Evolutionary conservation across 805 yeast genomes (phyloP), one percentile per base, ranked within the genome.

Genomic region (Schizosaccharomyces lindneri): DNA sequence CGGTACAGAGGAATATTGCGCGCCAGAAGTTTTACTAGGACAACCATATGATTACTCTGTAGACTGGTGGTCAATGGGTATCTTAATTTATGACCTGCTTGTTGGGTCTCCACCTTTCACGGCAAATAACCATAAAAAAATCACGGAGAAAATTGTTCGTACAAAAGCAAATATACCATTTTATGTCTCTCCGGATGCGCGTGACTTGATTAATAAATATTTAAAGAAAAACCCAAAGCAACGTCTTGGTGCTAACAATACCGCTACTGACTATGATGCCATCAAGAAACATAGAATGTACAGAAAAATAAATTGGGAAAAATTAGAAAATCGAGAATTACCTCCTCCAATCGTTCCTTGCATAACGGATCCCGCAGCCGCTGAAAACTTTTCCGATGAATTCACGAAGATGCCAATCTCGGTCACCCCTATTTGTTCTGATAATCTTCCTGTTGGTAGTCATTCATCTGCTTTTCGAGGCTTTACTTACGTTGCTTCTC

Each of bases 61-160:
- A 60, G 96, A 87, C 70, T 87, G 95, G 85, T 87, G 95, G 87
- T 86, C 95, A 0, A 72, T 88, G 43, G 96, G 95, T 0, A 84
- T 95, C 59, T 83, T 87, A 5, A 73, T 83, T 60, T 85, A 73
- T 67, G 95, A 88, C 69, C 77, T 87, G 78, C 74, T 87, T 61
- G 83, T 89, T 0, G 95, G 95, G 0, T 77, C 82, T 59, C 95
- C 96, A 0, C 95, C 95, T 0, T 87, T 85, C 70, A 84, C 93
- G 0, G 96, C 95, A 2, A 82, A 79, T 62, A 85, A 84, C 67
- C 83, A 84, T 67, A 83, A 84, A 68, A 79, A 78, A 57, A 85
- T 87, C 39, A 77, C 84, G 73, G 86, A 84, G 64, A 87, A 86
- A 69, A 83, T 87, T 39, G 74, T 79, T 55, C 77, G 83, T 61